Conservation (phyloP, 2,329 filamentous ascomycete species). For the Aaosphaeria arxii region DNA sequence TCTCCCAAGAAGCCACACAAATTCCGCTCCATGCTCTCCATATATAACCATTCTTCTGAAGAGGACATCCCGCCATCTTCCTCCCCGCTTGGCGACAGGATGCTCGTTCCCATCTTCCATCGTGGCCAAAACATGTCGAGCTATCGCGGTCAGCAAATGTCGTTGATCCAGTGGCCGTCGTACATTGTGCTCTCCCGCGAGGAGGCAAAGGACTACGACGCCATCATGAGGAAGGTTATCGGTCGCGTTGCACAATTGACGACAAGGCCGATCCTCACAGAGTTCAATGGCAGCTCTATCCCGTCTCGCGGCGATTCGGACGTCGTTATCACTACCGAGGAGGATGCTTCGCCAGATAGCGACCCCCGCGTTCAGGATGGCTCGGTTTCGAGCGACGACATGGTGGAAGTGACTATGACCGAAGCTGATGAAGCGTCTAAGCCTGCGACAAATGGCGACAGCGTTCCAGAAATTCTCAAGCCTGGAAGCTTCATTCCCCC, state of each 20-base stretch:
- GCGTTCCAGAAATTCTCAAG: slow-evolving; percentile 46
- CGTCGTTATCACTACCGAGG: slow-evolving; percentile 62
- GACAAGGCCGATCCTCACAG: slow-evolving; percentile 62
- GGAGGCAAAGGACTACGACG: slow-evolving; percentile 67
- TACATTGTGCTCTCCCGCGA: slow-evolving; percentile 75
- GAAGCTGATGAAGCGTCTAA: slow-evolving; percentile 48
- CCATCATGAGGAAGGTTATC: slow-evolving; percentile 76
- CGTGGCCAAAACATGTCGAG: slow-evolving; percentile 42
- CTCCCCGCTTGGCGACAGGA: slow-evolving; percentile 60
- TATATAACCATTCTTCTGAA: slow-evolving; percentile 45
- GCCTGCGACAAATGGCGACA: slow-evolving; percentile 20
- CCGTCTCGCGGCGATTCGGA: slow-evolving; percentile 60
- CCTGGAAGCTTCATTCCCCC: slow-evolving; percentile 61
- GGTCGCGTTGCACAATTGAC: slow-evolving; percentile 74
- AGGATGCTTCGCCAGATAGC: slow-evolving; percentile 63
- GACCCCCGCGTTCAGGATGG: slow-evolving; percentile 70
- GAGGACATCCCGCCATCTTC: slow-evolving; percentile 54
- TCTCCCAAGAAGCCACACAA: slow-evolving; percentile 51
- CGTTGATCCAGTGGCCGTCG: slow-evolving; percentile 50
- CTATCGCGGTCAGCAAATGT: slow-evolving; percentile 28
- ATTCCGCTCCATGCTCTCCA: slow-evolving; percentile 43
- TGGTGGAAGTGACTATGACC: slow-evolving; percentile 87
- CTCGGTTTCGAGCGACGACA: slow-evolving; percentile 84
- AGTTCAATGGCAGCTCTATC: slow-evolving; percentile 48
- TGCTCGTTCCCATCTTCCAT: slow-evolving; percentile 72